phyloP scores from a whole-genome alignment of 805 yeast species.

The Priceomyces fermenticarens region DNA sequence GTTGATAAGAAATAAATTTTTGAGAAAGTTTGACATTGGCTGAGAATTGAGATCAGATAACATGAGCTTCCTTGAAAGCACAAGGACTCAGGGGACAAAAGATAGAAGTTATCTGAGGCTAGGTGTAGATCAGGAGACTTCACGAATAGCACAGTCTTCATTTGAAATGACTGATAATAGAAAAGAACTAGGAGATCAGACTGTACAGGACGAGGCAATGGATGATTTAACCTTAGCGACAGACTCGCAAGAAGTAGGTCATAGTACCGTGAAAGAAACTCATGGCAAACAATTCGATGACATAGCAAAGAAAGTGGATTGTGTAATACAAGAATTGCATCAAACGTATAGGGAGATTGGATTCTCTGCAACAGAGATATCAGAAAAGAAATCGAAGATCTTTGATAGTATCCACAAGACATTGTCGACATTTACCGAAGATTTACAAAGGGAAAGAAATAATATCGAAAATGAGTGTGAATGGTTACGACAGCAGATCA shows the following conservation, averaged over 20 bases:
- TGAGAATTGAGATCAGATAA: background rate
- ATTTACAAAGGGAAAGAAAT: slow-evolving; percentile 33
- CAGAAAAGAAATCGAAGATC: slow-evolving; percentile 46
- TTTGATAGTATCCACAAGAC: slow-evolving; percentile 49
- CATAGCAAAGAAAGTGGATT: slow-evolving; percentile 32
- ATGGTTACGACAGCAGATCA: slow-evolving; percentile 43
- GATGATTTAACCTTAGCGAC: slow-evolving; percentile 7
- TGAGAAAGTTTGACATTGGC: no score
- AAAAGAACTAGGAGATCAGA: background rate
- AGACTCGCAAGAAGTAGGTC: slow-evolving; percentile 3
- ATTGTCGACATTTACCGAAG: slow-evolving; percentile 36
- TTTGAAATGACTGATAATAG: background rate
- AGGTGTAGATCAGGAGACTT: no score
- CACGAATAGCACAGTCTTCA: background rate
- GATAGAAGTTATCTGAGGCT: background rate
- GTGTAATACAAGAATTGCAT: slow-evolving; percentile 41
- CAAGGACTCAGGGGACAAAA: slow-evolving; percentile 6
- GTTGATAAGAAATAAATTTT: no score
- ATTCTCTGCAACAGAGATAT: slow-evolving; percentile 47
- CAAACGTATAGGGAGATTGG: slow-evolving; percentile 53
- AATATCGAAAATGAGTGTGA: slow-evolving; percentile 42
- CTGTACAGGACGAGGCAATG: slow-evolving; percentile 5
- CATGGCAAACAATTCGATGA: slow-evolving; percentile 22
- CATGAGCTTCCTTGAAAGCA: slow-evolving; percentile 12
- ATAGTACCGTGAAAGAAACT: background rate